Evolutionary conservation across 2,329 filamentous ascomycete species (phyloP), one percentile per base, ranked within the genome.

Genomic region (Curvularia sp.): DNA sequence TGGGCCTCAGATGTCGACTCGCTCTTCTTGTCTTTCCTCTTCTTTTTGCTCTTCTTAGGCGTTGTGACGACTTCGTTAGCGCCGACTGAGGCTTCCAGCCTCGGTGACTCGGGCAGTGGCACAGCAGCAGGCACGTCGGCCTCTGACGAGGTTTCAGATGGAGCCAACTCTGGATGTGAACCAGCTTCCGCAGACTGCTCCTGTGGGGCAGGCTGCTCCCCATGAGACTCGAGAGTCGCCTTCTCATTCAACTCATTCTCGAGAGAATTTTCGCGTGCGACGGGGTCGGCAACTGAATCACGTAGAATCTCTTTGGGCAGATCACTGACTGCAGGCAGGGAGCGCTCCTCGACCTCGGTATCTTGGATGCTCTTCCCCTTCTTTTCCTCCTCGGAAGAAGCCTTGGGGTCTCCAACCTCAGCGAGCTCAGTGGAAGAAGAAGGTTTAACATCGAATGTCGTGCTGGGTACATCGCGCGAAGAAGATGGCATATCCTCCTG

Each of bases 11-110:
- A 66, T 10, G 58, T 49, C 6, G 60, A 65, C 18, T 64, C 58
- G 8, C 53, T 55, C 55, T 71, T 71, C 50, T 71, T 73, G 27
- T 61, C 56, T 61, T 72, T 73, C 57, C 70, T 70, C 54, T 72
- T 72, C 43, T 71, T 71, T 59, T 71, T 73, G 28, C 57, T 53
- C 57, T 74, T 71, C 59, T 73, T 74, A 1, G 68, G 64, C 6
- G 46, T 47, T 3, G 27, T 53, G 18, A 46, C 15, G 19, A 34
- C n/a, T 12, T 51, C 50, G 15, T 58, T 47, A 27, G 18, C 23
- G 18, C 50, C 27, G 1, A 13, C 27, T 9, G 25, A 12, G 28
- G 38, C 41, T 34, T 55, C 49, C 1, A 18, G 47, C 43, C 39
- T 48, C 15, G 46, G 34, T 23, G 47, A 43, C 34, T 55, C 63